These are phyloP conservation scores for Aquilaria yunnanensis DNA, from an alignment of 345 rosid genomes.

Conservation along the genomic window DNA sequence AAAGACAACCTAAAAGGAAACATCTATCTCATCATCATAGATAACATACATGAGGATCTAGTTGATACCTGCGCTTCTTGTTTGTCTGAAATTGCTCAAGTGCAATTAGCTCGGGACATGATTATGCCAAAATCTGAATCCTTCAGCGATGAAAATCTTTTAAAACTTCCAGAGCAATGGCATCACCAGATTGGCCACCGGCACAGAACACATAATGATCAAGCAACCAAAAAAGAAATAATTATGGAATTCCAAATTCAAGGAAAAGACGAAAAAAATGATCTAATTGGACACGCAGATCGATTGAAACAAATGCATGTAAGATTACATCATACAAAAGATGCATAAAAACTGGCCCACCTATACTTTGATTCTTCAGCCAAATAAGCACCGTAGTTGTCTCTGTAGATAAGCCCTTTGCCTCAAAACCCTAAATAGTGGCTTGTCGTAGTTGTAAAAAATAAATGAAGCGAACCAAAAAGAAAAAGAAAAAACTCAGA, in stretches of 20 bases:
- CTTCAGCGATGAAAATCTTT: conserved; percentile 76
- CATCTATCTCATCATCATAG: no score
- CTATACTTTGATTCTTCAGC: conserved; percentile 56
- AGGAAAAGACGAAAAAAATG: neutral
- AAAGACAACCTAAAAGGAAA: no score
- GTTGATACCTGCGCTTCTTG: conserved; percentile 70
- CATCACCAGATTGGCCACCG: conserved; percentile 65
- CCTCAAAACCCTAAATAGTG: conserved; percentile 72
- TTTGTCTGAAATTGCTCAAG: conserved; percentile 82
- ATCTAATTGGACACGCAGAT: no score
- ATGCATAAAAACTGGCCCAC: no score
- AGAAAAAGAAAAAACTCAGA: neutral
- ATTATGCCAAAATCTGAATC: conserved; percentile 54
- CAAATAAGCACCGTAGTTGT: conserved; percentile 72
- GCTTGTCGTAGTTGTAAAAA: conserved; percentile 32
- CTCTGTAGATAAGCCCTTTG: conserved; percentile 55
- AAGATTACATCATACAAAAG: neutral
- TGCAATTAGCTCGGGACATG: conserved; percentile 72
- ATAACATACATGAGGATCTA: neutral
- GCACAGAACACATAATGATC: conserved; percentile 14
- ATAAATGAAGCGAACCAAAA: neutral
- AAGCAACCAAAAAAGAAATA: conserved; percentile 4
- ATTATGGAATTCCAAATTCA: neutral
- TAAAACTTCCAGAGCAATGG: conserved; percentile 40
- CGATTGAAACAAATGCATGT: no score